Evolutionary conservation across 164 flowering plant genomes (phyloP).

Genomic region (Paratinospora sagittata): DNA sequence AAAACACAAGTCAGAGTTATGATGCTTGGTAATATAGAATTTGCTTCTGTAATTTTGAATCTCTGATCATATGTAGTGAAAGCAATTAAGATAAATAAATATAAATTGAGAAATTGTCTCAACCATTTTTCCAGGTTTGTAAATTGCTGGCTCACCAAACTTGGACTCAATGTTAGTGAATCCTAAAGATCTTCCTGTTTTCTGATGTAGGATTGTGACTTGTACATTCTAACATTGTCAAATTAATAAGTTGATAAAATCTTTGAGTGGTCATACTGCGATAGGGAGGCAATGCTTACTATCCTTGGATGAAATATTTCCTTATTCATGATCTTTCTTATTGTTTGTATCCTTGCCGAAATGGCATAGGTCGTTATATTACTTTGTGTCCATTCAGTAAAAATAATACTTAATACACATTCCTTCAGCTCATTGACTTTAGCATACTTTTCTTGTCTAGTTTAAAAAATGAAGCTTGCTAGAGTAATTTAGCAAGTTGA

Average conservation of each 20-base stretch:
- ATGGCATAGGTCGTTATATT: neutral
- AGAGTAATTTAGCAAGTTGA: neutral
- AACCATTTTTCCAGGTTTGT: too few species aligned
- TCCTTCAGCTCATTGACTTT: neutral
- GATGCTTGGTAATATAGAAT: too few species aligned
- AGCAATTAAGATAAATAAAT: too few species aligned
- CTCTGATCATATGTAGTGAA: too few species aligned
- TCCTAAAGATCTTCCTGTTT: too few species aligned
- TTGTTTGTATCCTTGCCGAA: neutral
- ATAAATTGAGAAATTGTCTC: too few species aligned
- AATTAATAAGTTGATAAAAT: neutral
- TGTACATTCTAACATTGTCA: neutral
- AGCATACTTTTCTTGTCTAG: neutral
- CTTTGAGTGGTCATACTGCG: neutral
- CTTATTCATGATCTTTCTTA: neutral
- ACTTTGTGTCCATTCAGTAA: too few species aligned
- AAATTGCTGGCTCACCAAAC: too few species aligned
- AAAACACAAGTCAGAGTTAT: too few species aligned
- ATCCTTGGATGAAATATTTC: neutral
- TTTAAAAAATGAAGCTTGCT: neutral
- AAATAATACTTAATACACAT: neutral
- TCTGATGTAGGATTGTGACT: too few species aligned
- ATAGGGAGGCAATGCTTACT: neutral
- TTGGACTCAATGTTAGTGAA: too few species aligned
- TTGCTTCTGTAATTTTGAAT: too few species aligned